Conservation (phyloP, 768 basidiomycete genomes). For the Auriscalpium orientale region DNA sequence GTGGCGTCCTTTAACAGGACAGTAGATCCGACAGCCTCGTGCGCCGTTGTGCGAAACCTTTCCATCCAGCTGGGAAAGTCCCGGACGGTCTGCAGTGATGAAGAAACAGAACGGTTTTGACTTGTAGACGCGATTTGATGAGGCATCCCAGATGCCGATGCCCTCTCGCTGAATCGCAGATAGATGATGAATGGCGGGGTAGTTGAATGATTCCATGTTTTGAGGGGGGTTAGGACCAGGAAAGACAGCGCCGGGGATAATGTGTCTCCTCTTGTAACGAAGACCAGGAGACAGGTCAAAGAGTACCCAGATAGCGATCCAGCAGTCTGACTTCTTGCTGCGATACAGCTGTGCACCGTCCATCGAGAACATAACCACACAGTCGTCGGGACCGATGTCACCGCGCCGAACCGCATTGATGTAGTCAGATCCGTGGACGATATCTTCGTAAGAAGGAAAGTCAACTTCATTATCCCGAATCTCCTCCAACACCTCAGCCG, state of each 20-base stretch:
- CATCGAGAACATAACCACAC: conserved; percentile 29
- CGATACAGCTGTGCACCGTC: conserved; percentile 36
- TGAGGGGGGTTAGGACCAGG: conserved; percentile 29
- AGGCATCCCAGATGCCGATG: conserved; percentile 20
- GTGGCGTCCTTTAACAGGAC: conserved; percentile 21
- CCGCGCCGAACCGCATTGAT: conserved; percentile 16
- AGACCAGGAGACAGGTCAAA: conserved; percentile 23
- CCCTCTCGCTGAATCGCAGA: conserved; percentile 21
- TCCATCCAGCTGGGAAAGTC: conserved; percentile 26
- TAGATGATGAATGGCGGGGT: conserved; percentile 27
- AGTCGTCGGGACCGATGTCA: conserved; percentile 20
- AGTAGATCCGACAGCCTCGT: conserved; percentile 29
- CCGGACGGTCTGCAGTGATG: conserved; percentile 27
- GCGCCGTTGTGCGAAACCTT: conserved; percentile 27
- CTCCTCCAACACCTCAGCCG: not conserved
- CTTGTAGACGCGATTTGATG: not conserved
- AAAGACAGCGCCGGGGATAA: conserved; percentile 25
- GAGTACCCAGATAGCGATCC: conserved; percentile 33
- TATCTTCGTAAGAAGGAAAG: conserved; percentile 17
- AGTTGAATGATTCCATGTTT: conserved; percentile 24
- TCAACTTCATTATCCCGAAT: not conserved
- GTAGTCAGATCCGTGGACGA: conserved; percentile 23
- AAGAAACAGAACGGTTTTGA: conserved; percentile 13
- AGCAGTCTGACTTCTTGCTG: conserved; percentile 26
- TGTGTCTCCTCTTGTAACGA: conserved; percentile 24